Base-by-base conservation (phyloP, 208 protist species). In the Trypanosoma conorhini region DNA sequence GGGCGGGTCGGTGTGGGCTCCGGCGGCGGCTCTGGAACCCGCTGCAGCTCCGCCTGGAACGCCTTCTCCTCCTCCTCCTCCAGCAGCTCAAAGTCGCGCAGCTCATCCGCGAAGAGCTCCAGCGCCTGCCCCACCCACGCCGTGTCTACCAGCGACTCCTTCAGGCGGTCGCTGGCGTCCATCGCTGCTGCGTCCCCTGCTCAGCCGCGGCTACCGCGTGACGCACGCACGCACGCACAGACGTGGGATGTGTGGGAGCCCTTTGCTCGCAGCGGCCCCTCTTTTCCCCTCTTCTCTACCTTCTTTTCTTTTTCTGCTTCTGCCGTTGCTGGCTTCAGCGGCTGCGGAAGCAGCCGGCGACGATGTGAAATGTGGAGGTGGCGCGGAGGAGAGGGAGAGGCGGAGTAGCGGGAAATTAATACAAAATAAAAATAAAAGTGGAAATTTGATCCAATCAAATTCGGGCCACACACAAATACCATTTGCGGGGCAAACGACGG, bases 1-100 rank as follows among this genome's bases (percentile, higher is more conserved):
- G 42, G 21, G 21, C 0, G 26, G 21, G 44, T 24, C n/a, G 24
- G 3, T 35, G 48, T 17, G 3, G 21, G n/a, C 22, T 74, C 60
- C 13, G n/a, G 38, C 17, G 26, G 15, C 0, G 12, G 0, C 21
- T 67, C 75, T 51, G 56, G 56, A 38, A 66, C 30, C 9, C 62
- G 57, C 58, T 62, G 72, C 61, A 80, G 69, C n/a, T 76, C 76
- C 7, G 38, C 62, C 35, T 65, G 48, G 26, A 65, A 69, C 30
- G 52, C 51, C 28, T 71, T 69, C 22, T 81, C 76, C 24, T 91
- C 81, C 52, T 56, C 50, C 66, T 76, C 51, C 46, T 82, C 72
- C 22, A 94, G 70, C 55, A 76, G 50, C 55, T 85, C 76, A 24
- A 94, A 56, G 61, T 91, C 83, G 15, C 73, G 68, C 15, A 94